Evolutionary conservation across 768 basidiomycete genomes (phyloP).

Genomic region (Naematelia aurantialba): DNA sequence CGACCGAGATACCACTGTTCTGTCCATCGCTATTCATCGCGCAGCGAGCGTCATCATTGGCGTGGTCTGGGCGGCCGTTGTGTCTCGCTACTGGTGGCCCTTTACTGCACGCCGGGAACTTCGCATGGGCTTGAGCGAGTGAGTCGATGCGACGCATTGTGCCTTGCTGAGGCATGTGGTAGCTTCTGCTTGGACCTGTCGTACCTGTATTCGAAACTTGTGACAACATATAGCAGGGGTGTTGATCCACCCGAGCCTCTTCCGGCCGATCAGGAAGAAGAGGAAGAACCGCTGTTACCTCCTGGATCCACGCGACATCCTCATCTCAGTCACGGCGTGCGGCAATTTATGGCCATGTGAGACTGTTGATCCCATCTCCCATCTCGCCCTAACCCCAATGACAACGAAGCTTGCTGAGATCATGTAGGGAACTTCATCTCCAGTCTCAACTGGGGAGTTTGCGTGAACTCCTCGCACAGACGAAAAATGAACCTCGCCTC

Average conservation of each 20-base stretch:
- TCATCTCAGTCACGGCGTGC: constrained; percentile 33
- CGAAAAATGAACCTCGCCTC: constrained; percentile 86
- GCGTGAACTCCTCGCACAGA: constrained; percentile 77
- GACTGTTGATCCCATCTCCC: constrained; percentile 30
- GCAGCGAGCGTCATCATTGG: constrained; percentile 77
- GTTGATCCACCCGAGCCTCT: constrained; percentile 15
- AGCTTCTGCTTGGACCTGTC: constrained; percentile 83
- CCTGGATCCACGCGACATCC: constrained; percentile 12
- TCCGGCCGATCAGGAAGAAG: constrained; percentile 9
- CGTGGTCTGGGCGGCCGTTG: constrained; percentile 80
- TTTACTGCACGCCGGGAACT: constrained; percentile 86
- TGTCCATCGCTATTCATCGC: constrained; percentile 70
- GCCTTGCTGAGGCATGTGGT: too few relatives aligned
- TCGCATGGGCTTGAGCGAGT: constrained; percentile 82
- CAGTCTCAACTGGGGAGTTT: constrained; percentile 86
- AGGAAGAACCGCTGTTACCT: constrained; percentile 48
- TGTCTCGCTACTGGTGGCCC: constrained; percentile 94
- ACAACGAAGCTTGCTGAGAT: not conserved
- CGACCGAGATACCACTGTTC: constrained; percentile 59
- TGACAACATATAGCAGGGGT: constrained; percentile 69
- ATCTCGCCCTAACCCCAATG: not conserved
- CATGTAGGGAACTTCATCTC: constrained; percentile 81
- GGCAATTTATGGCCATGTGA: constrained; percentile 88
- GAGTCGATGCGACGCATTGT: constrained; percentile 45
- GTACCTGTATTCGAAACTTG: constrained; percentile 89